Base-by-base conservation (phyloP, 2,329 filamentous ascomycete species). In the Tolypocladium amazonense region DNA sequence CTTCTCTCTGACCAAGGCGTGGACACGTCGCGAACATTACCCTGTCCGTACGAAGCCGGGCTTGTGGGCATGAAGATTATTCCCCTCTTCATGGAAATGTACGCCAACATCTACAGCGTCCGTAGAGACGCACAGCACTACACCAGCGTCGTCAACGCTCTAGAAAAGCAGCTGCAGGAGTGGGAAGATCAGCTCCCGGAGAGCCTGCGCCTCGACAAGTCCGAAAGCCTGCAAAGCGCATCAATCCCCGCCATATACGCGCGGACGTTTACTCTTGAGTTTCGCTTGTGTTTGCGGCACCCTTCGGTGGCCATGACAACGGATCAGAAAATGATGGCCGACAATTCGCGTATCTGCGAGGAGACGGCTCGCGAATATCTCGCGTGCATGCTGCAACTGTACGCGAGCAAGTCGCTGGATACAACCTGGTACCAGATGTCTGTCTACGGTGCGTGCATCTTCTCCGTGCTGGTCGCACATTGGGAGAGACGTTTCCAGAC, bases 381-480 rank as follows among this genome's bases (percentile, higher is more conserved):
- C 3, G 76, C 78, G 27, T 79, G 81, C 33, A 82, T 86, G 7
- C 77, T 79, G 27, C 77, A 83, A 58, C 73, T 92, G 56, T 81
- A 83, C 60, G 80, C 79, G 64, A 76, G 86, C 60, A 89, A 88
- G 67, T 85, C 84, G 53, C 74, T 92, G 4, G 89, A 93, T 67
- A 89, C 88, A 1, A 90, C 88, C 1, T 92, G 89, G 88, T 88
- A 89, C 66, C 87, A 88, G 56, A 80, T 85, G 56, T 86, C 88
- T 0, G 81, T 89, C 7, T 90, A 89, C 67, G 79, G 89, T 15
- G 84, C 87, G 52, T 88, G 88, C 33, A 86, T 90, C 60, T 89
- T 91, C 65, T 88, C 88, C 0, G 86, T 83, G 18, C 75, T 93
- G 0, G 89, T 88, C 55, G 83, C 84, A 1, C 81, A 86, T 59